These are phyloP conservation scores for Aureobasidium vineae DNA, from an alignment of 2,329 filamentous ascomycete species.

Conservation along the genomic window DNA sequence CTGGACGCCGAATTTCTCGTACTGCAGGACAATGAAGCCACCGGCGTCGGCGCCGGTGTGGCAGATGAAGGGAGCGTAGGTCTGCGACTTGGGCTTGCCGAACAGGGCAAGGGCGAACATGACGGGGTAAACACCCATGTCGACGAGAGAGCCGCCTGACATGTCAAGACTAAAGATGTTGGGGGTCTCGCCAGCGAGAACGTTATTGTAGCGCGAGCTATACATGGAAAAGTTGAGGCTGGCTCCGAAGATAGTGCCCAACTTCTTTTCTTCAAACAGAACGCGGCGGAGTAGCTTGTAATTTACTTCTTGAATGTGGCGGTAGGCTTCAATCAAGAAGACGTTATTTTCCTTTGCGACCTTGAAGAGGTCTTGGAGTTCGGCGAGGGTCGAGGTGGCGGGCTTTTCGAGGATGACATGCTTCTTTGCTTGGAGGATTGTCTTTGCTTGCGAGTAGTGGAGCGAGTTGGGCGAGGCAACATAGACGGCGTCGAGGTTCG, in stretches of 20 bases:
- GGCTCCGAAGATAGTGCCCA: slow-evolving; percentile 48
- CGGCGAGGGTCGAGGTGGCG: slow-evolving; percentile 44
- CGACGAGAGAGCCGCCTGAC: slow-evolving; percentile 49
- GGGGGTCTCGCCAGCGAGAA: slow-evolving; percentile 47
- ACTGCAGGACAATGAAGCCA: slow-evolving; percentile 46
- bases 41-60: slow-evolving; percentile 49
- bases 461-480: slow-evolving; percentile 52
- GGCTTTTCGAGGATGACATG: slow-evolving; percentile 54
- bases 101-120: slow-evolving; percentile 50
- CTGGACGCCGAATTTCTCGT: slow-evolving; percentile 46
- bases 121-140: slow-evolving; percentile 51
- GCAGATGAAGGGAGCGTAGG: slow-evolving; percentile 47
- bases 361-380: slow-evolving; percentile 47
- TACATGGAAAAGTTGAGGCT: slow-evolving; percentile 48
- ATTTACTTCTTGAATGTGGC: slow-evolving; percentile 52
- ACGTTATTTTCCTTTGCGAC: slow-evolving; percentile 44
- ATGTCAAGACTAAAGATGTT: slow-evolving; percentile 52
- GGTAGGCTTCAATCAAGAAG: slow-evolving; percentile 50
- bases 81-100: slow-evolving; percentile 43
- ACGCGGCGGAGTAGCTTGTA: slow-evolving; percentile 45
- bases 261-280: slow-evolving; percentile 38
- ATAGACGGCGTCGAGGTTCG: slow-evolving; percentile 47
- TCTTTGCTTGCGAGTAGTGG: slow-evolving; percentile 49
- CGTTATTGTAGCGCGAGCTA: slow-evolving; percentile 48
- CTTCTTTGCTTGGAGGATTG: slow-evolving; percentile 45